These are phyloP conservation scores for Arthrobotrys pseudoclavata DNA, from an alignment of 2,329 filamentous ascomycete genomes.

Conservation along the genomic window DNA sequence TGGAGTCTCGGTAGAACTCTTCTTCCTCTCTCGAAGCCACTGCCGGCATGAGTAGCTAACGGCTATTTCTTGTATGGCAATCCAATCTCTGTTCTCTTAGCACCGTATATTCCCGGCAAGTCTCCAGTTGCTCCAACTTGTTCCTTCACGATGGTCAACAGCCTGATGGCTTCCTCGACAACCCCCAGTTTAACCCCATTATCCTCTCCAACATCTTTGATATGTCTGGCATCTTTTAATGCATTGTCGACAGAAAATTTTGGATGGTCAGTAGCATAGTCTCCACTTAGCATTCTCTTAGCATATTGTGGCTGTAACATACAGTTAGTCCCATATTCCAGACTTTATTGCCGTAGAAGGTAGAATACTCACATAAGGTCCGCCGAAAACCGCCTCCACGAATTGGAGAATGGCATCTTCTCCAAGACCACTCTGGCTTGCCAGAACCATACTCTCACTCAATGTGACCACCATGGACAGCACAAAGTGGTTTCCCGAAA, in stretches of 20 bases:
- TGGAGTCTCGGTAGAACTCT: not conserved
- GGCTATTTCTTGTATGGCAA: slow-evolving; percentile 53
- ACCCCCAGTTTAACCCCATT: slow-evolving; percentile 75
- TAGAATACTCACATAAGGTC: slow-evolving; percentile 51
- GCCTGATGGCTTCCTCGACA: slow-evolving; percentile 76
- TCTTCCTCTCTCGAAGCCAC: not conserved
- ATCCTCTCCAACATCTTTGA: slow-evolving; percentile 75
- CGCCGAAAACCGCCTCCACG: slow-evolving; percentile 69
- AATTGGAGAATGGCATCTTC: slow-evolving; percentile 78
- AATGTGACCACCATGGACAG: slow-evolving; percentile 79
- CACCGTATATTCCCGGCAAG: slow-evolving; percentile 60
- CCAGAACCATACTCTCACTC: slow-evolving; percentile 81
- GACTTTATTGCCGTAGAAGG: not conserved
- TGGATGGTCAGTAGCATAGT: slow-evolving; percentile 81
- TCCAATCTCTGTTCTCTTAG: slow-evolving; percentile 42
- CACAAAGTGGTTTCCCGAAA: slow-evolving; percentile 89
- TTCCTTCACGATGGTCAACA: slow-evolving; percentile 78
- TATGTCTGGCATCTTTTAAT: slow-evolving; percentile 84
- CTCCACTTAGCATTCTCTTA: slow-evolving; percentile 79
- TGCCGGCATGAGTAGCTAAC: not conserved
- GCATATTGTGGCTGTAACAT: slow-evolving; percentile 82
- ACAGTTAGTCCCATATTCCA: not conserved
- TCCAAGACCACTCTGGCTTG: slow-evolving; percentile 84
- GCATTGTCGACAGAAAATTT: slow-evolving; percentile 86
- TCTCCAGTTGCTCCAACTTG: slow-evolving; percentile 80